phyloP scores from a whole-genome alignment of 192 early-diverging fungal species.

The Podila minutissima region DNA sequence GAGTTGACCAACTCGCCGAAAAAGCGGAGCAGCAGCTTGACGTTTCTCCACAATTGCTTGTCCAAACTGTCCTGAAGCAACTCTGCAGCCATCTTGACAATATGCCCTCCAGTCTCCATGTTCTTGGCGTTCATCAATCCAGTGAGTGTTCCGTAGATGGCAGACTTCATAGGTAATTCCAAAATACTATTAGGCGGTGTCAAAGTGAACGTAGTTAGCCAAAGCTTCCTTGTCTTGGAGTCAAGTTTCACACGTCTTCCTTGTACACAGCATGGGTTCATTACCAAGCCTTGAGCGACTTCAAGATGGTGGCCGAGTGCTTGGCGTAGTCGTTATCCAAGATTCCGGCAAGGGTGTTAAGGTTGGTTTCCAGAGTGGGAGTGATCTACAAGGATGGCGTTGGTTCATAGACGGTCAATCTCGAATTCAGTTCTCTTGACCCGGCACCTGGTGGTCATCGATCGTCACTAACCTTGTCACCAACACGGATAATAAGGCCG shows the following conservation, averaged over 20 bases:
- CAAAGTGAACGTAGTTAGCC: conserved; percentile 37
- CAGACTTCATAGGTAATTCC: conserved; percentile 79
- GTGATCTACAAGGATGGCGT: conserved; percentile 49
- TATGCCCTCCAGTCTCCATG: conserved; percentile 65
- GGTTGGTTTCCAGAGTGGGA: conserved; percentile 68
- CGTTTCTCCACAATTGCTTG: conserved; percentile 70
- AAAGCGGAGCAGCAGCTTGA: conserved; percentile 83
- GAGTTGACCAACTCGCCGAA: conserved; percentile 84
- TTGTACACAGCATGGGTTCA: not conserved
- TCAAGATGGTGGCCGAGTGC: conserved; percentile 68
- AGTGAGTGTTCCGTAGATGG: conserved; percentile 82
- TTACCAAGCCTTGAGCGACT: conserved; percentile 70
- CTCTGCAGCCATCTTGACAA: conserved; percentile 69
- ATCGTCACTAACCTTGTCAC: conserved; percentile 66
- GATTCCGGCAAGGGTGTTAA: conserved; percentile 74
- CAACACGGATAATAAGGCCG: conserved; percentile 79
- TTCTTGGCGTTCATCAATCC: conserved; percentile 86
- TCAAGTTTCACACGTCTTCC: no score
- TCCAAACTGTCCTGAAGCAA: conserved; percentile 66
- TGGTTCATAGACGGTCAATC: not conserved
- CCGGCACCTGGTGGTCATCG: not conserved
- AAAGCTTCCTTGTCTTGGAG: no score
- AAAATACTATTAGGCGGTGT: conserved; percentile 57
- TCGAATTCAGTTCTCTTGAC: not conserved
- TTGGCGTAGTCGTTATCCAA: conserved; percentile 77